Evolutionary conservation across 352 stramenopile species (phyloP).

Genomic region (Phytophthora foliorum): DNA sequence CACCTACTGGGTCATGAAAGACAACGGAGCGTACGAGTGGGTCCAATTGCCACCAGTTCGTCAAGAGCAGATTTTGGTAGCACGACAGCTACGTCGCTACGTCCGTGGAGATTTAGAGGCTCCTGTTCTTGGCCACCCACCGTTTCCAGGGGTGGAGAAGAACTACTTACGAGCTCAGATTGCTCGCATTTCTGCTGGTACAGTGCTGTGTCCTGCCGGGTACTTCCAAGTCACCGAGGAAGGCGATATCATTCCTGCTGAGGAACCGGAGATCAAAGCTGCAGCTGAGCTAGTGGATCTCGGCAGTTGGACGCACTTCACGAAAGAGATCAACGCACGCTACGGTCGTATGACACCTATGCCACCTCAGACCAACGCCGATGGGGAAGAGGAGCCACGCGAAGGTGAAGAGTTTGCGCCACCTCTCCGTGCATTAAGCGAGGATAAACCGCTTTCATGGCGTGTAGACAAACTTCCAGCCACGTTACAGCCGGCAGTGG

Average conservation of each 20-base stretch:
- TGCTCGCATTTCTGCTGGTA: slow-evolving; percentile 87
- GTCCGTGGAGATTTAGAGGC: slow-evolving; percentile 87
- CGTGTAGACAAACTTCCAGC: slow-evolving; percentile 76
- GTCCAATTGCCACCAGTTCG: slow-evolving; percentile 81
- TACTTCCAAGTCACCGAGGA: slow-evolving; percentile 85
- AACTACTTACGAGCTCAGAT: slow-evolving; percentile 92
- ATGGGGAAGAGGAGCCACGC: slow-evolving; percentile 77
- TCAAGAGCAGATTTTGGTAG: slow-evolving; percentile 80
- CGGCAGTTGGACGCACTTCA: slow-evolving; percentile 90
- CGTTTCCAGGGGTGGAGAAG: slow-evolving; percentile 89
- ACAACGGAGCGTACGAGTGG: slow-evolving; percentile 86
- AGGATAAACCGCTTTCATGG: slow-evolving; percentile 81
- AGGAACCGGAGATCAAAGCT: slow-evolving; percentile 79
- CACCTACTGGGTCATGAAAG: slow-evolving; percentile 92
- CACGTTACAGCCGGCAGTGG: slow-evolving; percentile 68
- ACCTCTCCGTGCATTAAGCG: slow-evolving; percentile 65
- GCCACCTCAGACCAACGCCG: slow-evolving; percentile 75
- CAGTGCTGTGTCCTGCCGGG: slow-evolving; percentile 83
- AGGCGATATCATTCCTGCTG: slow-evolving; percentile 76
- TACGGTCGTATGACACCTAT: slow-evolving; percentile 82
- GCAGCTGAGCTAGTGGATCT: slow-evolving; percentile 77
- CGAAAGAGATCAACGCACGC: slow-evolving; percentile 86
- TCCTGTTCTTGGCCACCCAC: slow-evolving; percentile 82
- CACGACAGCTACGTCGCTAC: slow-evolving; percentile 82
- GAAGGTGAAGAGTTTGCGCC: slow-evolving; percentile 73